phyloP scores from a whole-genome alignment of 495 filamentous ascomycete species.

The Aspergillus kassunensis region DNA sequence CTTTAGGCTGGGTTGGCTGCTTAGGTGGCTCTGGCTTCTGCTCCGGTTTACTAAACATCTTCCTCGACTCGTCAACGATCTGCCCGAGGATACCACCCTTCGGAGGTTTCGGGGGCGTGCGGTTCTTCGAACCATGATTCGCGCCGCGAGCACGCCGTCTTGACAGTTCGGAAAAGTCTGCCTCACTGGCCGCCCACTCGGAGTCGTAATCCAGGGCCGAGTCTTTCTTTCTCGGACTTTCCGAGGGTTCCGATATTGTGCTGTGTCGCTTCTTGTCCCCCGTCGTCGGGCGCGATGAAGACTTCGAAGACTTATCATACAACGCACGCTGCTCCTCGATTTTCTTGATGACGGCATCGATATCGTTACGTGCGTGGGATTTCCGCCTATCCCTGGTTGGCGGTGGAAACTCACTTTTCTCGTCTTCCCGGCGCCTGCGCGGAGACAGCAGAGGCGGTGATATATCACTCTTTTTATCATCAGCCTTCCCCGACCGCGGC shows the following conservation, averaged over 20 bases:
- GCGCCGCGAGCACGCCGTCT: slow-evolving; percentile 35
- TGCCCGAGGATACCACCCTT: slow-evolving; percentile 49
- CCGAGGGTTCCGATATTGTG: slow-evolving; percentile 23
- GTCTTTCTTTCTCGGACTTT: slow-evolving; percentile 24
- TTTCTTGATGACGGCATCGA: slow-evolving; percentile 18
- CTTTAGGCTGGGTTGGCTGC: slow-evolving; percentile 32
- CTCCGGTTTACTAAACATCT: slow-evolving; percentile 48
- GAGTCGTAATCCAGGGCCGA: slow-evolving; percentile 29
- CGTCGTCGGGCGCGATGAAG: slow-evolving; percentile 14
- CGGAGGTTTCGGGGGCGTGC: slow-evolving; percentile 28
- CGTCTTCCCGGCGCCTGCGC: slow-evolving; percentile 11
- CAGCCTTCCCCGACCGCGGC: slow-evolving; percentile 12
- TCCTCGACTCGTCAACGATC: slow-evolving; percentile 49
- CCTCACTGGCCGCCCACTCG: slow-evolving; percentile 43
- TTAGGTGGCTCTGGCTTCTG: slow-evolving; percentile 37
- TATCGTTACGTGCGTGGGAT: slow-evolving; percentile 18
- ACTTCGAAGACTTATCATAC: slow-evolving; percentile 12
- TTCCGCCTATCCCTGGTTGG: slow-evolving; percentile 18
- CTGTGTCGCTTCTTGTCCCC: slow-evolving; percentile 15
- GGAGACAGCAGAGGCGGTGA: slow-evolving; percentile 11
- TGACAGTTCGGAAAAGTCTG: slow-evolving; percentile 44
- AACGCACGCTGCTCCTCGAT: slow-evolving; percentile 15
- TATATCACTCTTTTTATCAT: slow-evolving; percentile 21
- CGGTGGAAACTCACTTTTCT: slow-evolving; percentile 10
- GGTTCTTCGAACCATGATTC: slow-evolving; percentile 10